phyloP scores from a whole-genome alignment of 169 alveolate species.

The Plasmodium vinckei region DNA sequence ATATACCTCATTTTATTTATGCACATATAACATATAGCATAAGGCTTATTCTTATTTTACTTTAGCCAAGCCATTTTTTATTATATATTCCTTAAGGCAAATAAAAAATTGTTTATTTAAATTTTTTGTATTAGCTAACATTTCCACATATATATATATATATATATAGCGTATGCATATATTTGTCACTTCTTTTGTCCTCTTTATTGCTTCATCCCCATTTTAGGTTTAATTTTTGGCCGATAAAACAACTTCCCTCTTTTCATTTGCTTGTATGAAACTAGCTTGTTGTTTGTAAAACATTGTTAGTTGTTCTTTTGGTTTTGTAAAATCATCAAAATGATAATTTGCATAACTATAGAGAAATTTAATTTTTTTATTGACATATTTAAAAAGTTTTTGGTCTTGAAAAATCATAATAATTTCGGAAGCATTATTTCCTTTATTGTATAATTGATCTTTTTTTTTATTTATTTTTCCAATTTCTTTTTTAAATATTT shows the following conservation, averaged over 20 bases:
- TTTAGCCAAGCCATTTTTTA: too few species aligned
- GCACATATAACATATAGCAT: too few species aligned
- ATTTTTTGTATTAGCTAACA: background rate
- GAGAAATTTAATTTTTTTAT: slow-evolving; percentile 50
- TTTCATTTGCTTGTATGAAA: slow-evolving; percentile 22
- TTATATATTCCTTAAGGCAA: too few species aligned
- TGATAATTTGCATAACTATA: slow-evolving; percentile 68
- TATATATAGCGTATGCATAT: background rate
- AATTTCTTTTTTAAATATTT: slow-evolving; percentile 46
- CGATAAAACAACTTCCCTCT: slow-evolving; percentile 36
- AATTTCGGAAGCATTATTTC: slow-evolving; percentile 2
- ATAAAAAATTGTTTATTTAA: too few species aligned
- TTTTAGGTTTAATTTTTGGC: background rate
- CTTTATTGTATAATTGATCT: background rate
- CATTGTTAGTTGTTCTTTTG: slow-evolving; percentile 13
- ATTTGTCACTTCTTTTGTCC: background rate
- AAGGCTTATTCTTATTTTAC: too few species aligned
- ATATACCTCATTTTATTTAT: too few species aligned
- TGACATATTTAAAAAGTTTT: slow-evolving; percentile 41
- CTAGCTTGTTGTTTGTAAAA: slow-evolving; percentile 53
- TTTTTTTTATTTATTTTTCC: slow-evolving; percentile 20
- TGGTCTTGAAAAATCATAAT: slow-evolving; percentile 32
- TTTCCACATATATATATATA: background rate
- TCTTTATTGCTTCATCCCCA: background rate
- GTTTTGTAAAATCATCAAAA: slow-evolving; percentile 21